Conservation (phyloP, 495 filamentous ascomycete genomes). For the Evansstolkia leycettana region DNA sequence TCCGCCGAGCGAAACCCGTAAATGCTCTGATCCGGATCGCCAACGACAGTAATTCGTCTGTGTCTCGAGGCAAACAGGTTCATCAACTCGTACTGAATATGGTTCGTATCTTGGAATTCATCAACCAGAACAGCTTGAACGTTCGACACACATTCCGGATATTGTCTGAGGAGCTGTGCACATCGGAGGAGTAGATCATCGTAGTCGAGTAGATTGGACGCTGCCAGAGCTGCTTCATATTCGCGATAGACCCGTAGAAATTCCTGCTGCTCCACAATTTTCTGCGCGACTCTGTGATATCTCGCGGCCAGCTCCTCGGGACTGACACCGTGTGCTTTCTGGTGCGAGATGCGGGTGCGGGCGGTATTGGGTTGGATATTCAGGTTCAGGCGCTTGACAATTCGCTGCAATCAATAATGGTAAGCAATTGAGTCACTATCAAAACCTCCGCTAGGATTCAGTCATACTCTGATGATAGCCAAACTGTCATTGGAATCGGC, state of each 20-base stretch:
- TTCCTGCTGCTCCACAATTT: slow-evolving; percentile 53
- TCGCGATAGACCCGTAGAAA: slow-evolving; percentile 63
- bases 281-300: slow-evolving; percentile 19
- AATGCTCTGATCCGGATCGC: slow-evolving; percentile 96
- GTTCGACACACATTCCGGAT: slow-evolving; percentile 81
- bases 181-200: slow-evolving; percentile 87
- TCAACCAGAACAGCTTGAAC: slow-evolving; percentile 90
- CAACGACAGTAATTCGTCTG: slow-evolving; percentile 80
- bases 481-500: slow-evolving; percentile 76
- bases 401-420: slow-evolving; percentile 36
- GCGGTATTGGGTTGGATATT: slow-evolving; percentile 58
- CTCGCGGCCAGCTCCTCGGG: slow-evolving; percentile 30
- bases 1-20: slow-evolving; percentile 98
- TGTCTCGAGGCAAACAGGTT: slow-evolving; percentile 64
- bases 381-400: slow-evolving; percentile 60
- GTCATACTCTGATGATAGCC: slow-evolving; percentile 47
- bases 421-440: slow-evolving; percentile 2
- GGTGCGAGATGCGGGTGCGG: slow-evolving; percentile 67
- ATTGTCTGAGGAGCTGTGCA: slow-evolving; percentile 60
- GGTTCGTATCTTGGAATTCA: slow-evolving; percentile 97
- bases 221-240: slow-evolving; percentile 62
- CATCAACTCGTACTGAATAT: slow-evolving; percentile 93
- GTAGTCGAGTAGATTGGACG: slow-evolving; percentile 83
- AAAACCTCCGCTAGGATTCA: not conserved
- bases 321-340: slow-evolving; percentile 61